These are phyloP conservation scores for Hirschfeldia incana DNA, from an alignment of 345 rosid genomes.

Conservation along the genomic window DNA sequence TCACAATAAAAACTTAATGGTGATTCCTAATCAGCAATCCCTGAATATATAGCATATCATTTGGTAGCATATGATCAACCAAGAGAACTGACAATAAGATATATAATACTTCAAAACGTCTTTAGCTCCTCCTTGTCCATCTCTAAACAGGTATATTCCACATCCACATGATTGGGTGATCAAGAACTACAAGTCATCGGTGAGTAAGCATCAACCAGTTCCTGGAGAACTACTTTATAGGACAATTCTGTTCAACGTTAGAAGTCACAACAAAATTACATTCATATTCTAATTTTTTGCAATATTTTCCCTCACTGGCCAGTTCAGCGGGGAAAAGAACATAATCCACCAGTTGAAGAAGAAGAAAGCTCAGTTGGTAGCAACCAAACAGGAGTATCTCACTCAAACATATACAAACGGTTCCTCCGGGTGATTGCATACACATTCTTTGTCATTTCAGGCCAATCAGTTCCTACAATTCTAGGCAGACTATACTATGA, in stretches of 20 bases:
- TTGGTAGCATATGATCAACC: constrained; percentile 11
- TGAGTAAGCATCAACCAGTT: constrained; percentile 22
- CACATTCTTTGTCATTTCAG: constrained; percentile 43
- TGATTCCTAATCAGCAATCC: constrained; percentile 2
- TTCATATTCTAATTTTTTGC: background rate
- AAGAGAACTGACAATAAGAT: constrained; percentile 11
- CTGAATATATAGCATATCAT: background rate
- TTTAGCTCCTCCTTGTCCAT: constrained; percentile 16
- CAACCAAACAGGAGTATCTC: constrained; percentile 30
- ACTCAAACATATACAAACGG: constrained; percentile 32
- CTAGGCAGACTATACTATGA: constrained; percentile 55
- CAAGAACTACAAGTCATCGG: constrained; percentile 42
- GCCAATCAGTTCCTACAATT: constrained; percentile 48
- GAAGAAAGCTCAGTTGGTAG: background rate
- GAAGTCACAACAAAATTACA: background rate
- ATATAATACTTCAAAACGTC: background rate
- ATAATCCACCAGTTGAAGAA: constrained; percentile 9
- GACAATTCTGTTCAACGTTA: background rate
- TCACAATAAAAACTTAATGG: constrained; percentile 2
- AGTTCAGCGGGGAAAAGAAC: constrained; percentile 32
- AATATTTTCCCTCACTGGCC: background rate
- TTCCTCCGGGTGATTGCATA: constrained; percentile 44
- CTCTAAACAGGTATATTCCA: constrained; percentile 14
- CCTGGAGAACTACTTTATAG: background rate
- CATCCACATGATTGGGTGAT: constrained; percentile 28